These are phyloP conservation scores for Astragalus membranaceus DNA, from an alignment of 306 rosid genomes.

Conservation along the genomic window DNA sequence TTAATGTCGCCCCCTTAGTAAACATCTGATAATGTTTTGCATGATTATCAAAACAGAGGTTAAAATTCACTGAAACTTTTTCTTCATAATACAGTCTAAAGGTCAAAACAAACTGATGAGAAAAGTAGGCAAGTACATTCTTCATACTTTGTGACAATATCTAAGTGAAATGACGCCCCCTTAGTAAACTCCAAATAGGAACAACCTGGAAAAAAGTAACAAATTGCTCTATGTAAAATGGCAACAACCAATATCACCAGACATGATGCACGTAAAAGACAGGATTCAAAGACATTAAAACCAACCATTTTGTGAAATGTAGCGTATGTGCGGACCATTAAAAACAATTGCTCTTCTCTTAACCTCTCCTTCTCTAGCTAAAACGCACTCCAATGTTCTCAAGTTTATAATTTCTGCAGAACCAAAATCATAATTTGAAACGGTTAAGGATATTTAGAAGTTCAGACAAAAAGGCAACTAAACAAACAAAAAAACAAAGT, in stretches of 20 bases:
- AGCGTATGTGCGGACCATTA: slow-evolving; percentile 70
- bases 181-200: slow-evolving; percentile 67
- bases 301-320: slow-evolving; percentile 65
- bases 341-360: slow-evolving; percentile 88
- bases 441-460: slow-evolving; percentile 6
- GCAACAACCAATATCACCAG: slow-evolving; percentile 12
- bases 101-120: neutral
- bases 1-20: too few species aligned
- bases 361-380: slow-evolving; percentile 97
- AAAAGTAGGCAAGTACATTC: slow-evolving; percentile 37
- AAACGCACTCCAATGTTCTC: slow-evolving; percentile 93
- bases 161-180: slow-evolving; percentile 70
- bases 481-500: neutral
- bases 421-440: slow-evolving; percentile 11
- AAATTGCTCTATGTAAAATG: neutral
- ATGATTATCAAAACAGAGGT: slow-evolving; percentile 12
- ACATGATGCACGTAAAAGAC: neutral
- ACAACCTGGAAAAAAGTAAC: slow-evolving; percentile 42
- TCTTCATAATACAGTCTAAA: neutral
- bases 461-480: neutral
- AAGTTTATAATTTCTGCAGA: slow-evolving; percentile 81
- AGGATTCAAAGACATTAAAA: neutral
- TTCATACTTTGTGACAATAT: slow-evolving; percentile 44
- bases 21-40: neutral
- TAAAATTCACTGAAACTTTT: neutral